Evolutionary conservation across 2,329 filamentous ascomycete genomes (phyloP), one percentile per base, ranked within the genome.

Genomic region (Paecilomyces sp.): DNA sequence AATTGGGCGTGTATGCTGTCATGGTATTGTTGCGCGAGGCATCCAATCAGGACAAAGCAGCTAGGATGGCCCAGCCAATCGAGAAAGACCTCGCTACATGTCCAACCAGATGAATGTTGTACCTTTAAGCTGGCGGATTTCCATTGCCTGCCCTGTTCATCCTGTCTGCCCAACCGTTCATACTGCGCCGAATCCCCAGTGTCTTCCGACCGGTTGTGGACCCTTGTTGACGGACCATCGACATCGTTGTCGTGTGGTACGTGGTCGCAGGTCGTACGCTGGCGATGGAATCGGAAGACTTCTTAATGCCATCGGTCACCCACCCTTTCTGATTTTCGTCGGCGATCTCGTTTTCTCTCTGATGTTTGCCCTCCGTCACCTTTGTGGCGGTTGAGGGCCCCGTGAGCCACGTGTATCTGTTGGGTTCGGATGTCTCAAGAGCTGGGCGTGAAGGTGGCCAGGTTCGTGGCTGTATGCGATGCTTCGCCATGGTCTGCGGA

Each of bases 141-240:
- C 34, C 36, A 57, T 57, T 57, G 55, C 34, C 15, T 15, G 55
- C 68, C 64, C 66, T 66, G 60, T 73, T 74, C 71, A 74, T 73
- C 62, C 71, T 67, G 22, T 71, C 72, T 59, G 74, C 71, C 77
- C 77, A 79, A 54, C 75, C 75, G 64, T 71, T 76, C 72, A 77
- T 74, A 56, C 70, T 76, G 56, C 76, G 71, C 51, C 77, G 72
- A 57, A 79, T 71, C 30, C 77, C 77, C 59, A 78, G 62, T 18
- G 76, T 78, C 65, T 72, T 75, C 57, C 71, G 72, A 58, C 64
- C 66, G 41, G 64, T 63, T 6, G 62, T 57, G 28, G 61, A 56
- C 47, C 62, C 64, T 57, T 41, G 59, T 61, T 72, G 65, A 25
- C 58, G 63, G 30, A 72, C 60, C 66, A 66, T 73, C n/a, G 72